These are phyloP conservation scores for Lumnitzera littorea DNA, from an alignment of 345 rosid species.

Conservation along the genomic window DNA sequence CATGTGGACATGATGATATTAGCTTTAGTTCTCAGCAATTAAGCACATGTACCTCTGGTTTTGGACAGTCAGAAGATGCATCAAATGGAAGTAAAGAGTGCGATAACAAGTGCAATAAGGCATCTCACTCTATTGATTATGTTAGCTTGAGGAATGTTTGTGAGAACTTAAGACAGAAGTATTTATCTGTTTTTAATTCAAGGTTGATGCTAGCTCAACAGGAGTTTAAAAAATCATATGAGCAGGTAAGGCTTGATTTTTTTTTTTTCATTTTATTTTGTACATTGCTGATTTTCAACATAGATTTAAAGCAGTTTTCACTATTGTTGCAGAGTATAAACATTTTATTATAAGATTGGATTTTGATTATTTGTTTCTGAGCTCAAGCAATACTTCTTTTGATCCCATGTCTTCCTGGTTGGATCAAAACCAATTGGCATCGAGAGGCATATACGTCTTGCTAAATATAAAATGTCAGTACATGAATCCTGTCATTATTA, in stretches of 20 bases:
- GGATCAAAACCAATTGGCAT: no score
- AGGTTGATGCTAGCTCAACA: conserved; percentile 61
- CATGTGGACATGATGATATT: conserved; percentile 20
- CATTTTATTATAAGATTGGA: no score
- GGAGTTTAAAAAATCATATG: conserved; percentile 59
- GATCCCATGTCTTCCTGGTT: no score
- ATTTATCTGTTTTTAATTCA: conserved; percentile 56
- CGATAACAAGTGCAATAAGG: conserved; percentile 19
- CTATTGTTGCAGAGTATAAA: no score
- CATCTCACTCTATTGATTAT: conserved; percentile 21
- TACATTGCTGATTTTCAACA: not conserved
- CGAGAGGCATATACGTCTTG: no score
- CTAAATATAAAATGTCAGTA: no score
- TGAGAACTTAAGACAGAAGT: conserved; percentile 62
- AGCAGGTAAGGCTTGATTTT: conserved; percentile 42
- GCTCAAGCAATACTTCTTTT: no score
- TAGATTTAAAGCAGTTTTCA: not conserved
- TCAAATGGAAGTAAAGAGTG: conserved; percentile 23
- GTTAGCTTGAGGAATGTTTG: conserved; percentile 38
- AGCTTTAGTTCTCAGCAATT: conserved; percentile 19
- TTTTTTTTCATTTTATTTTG: not conserved
- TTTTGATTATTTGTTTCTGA: no score
- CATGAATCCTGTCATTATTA: no score
- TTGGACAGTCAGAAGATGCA: conserved; percentile 18
- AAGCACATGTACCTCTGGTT: conserved; percentile 12